phyloP scores from a whole-genome alignment of 192 early-diverging fungal species.

The Gonapodya prolifera region DNA sequence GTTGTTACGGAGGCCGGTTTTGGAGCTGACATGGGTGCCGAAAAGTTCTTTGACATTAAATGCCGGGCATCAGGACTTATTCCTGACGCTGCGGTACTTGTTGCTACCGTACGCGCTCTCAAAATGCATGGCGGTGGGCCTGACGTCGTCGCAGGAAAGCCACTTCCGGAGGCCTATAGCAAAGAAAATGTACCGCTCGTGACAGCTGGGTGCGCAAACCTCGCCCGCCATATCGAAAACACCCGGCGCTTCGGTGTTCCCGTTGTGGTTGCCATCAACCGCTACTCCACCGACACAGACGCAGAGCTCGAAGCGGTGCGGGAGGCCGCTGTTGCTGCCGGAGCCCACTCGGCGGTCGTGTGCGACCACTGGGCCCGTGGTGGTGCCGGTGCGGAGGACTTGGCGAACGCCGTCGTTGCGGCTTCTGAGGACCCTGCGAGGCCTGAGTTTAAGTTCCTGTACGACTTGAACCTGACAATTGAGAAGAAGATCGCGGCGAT shows the following conservation, averaged over 20 bases:
- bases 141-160: slow-evolving; percentile 78
- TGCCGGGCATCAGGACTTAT: slow-evolving; percentile 77
- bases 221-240: slow-evolving; percentile 86
- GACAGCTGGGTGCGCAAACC: slow-evolving; percentile 70
- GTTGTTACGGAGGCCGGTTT: slow-evolving; percentile 99
- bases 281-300: slow-evolving; percentile 72
- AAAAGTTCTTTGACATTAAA: slow-evolving; percentile 99
- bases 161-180: slow-evolving; percentile 76
- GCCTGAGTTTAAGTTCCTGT: slow-evolving; percentile 78
- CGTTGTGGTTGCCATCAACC: slow-evolving; percentile 87
- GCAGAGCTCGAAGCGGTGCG: slow-evolving; percentile 76
- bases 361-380: slow-evolving; percentile 92
- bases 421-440: slow-evolving; percentile 37
- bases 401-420: slow-evolving; percentile 72
- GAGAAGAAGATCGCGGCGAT: slow-evolving; percentile 87
- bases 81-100: slow-evolving; percentile 84
- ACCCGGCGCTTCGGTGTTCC: slow-evolving; percentile 75
- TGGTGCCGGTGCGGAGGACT: slow-evolving; percentile 73
- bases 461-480: slow-evolving; percentile 66
- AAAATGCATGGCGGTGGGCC: slow-evolving; percentile 98
- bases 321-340: slow-evolving; percentile 58
- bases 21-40: slow-evolving; percentile 99
- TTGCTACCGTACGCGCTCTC: slow-evolving; percentile 84
- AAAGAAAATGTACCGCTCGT: slow-evolving; percentile 79
- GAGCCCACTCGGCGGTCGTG: slow-evolving; percentile 75